Base-by-base conservation (phyloP, 768 basidiomycete species). In the Amyloporia xantha region DNA sequence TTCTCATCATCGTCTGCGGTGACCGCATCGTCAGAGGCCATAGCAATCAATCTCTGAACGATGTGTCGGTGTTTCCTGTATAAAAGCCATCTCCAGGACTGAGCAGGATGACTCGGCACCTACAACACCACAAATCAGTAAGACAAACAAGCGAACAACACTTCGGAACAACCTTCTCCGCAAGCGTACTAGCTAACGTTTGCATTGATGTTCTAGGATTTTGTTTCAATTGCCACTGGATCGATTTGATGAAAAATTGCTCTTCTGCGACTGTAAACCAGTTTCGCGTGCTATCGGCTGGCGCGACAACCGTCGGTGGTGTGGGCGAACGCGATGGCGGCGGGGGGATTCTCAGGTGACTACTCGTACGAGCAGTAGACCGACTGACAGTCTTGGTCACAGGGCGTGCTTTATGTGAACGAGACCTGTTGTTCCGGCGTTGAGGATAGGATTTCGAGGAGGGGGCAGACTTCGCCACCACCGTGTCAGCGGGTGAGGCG, bases 281-380 rank as follows among this genome's bases (percentile, higher is more conserved):
- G n/a, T n/a, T n/a, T n/a, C n/a, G n/a, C n/a, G n/a, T n/a, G n/a
- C n/a, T n/a, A n/a, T n/a, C n/a, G n/a, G n/a, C n/a, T n/a, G n/a
- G n/a, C n/a, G n/a, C n/a, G n/a, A n/a, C n/a, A n/a, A n/a, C n/a
- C n/a, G 72, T 73, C 7, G 84, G 85, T 20, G 86, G 85, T 2
- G 71, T 78, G 1, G 86, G 86, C n/a, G 82, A 81, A 41, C 83
- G 78, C 17, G 81, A 81, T 1, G 85, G 83, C 13, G 82, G 79
- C 30, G 30, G 30, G 30, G 30, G 30, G 30, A 33, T 33, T 7
- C 15, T 33, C 7, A 9, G 71, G n/a, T n/a, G 70, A 5, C 82
- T 83, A 26, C 81, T 35, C 33, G 10, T 35, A 9, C 9, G n/a
- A 9, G 33, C n/a, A 9, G 33, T 10, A 35, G 33, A n/a, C 33